Conservation (phyloP, 192 early-diverging fungal species). For the Obelidium mucronatum region DNA sequence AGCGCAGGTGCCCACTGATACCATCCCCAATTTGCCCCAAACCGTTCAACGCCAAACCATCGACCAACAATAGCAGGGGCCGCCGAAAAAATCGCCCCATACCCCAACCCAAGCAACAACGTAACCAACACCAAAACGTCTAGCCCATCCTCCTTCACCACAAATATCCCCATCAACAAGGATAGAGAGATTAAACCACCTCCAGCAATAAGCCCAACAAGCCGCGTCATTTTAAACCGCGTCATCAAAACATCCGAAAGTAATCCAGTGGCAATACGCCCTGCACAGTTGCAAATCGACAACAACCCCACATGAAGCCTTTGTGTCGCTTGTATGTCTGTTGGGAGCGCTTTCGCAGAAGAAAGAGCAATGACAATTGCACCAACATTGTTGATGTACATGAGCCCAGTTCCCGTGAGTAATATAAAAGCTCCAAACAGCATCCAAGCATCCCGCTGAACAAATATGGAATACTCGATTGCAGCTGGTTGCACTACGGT, state of each 20-base stretch:
- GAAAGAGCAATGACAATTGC: constrained; percentile 40
- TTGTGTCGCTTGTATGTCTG: constrained; percentile 29
- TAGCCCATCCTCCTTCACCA: not conserved
- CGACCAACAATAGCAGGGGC: constrained; percentile 48
- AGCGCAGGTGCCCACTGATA: constrained; percentile 51
- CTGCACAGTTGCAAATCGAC: constrained; percentile 47
- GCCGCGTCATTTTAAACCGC: constrained; percentile 18
- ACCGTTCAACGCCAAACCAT: constrained; percentile 44
- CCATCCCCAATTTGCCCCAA: constrained; percentile 48
- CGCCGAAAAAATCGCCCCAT: constrained; percentile 44
- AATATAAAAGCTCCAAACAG: constrained; percentile 43
- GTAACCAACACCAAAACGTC: constrained; percentile 3
- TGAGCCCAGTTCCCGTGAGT: constrained; percentile 50
- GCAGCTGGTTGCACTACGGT: not conserved
- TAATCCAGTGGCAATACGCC: constrained; percentile 45
- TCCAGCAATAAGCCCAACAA: constrained; percentile 28
- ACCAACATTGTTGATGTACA: constrained; percentile 59
- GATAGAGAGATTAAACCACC: constrained; percentile 15
- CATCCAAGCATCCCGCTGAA: constrained; percentile 42
- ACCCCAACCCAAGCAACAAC: constrained; percentile 40
- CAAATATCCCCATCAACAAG: not conserved
- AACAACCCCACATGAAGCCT: constrained; percentile 45
- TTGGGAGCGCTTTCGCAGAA: not conserved
- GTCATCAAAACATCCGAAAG: constrained; percentile 32
- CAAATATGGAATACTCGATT: constrained; percentile 17